phyloP scores from a whole-genome alignment of 495 filamentous ascomycete genomes.

The Penicillium silybi region DNA sequence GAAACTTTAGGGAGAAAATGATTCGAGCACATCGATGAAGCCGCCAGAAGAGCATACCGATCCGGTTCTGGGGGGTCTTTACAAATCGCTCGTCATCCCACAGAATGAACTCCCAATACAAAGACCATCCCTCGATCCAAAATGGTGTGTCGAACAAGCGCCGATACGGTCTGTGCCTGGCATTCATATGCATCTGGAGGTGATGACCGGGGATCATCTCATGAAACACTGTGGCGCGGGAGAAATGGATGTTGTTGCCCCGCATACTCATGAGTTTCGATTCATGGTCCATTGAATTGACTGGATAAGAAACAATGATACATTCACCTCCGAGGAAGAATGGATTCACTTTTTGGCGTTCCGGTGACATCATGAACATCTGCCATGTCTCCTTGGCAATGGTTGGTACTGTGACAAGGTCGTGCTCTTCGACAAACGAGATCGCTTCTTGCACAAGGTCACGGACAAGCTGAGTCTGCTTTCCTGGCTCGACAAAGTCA shows the following conservation, averaged over 20 bases:
- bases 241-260: constrained; percentile 50
- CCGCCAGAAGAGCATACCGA: constrained; percentile 48
- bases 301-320: constrained; percentile 51
- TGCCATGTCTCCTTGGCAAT: constrained; percentile 46
- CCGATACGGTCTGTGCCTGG: constrained; percentile 42
- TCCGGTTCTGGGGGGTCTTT: constrained; percentile 39
- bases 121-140: constrained; percentile 51
- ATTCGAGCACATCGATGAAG: constrained; percentile 53
- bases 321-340: constrained; percentile 50
- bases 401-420: constrained; percentile 47
- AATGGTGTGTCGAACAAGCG: constrained; percentile 48
- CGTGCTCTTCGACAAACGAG: constrained; percentile 28
- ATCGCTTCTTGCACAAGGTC: constrained; percentile 18
- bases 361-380: constrained; percentile 51
- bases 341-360: constrained; percentile 44
- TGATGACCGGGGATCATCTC: constrained; percentile 55
- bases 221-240: constrained; percentile 50
- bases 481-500: constrained; percentile 43
- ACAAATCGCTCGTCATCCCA: constrained; percentile 40
- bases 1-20: constrained; percentile 48
- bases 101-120: constrained; percentile 49
- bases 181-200: constrained; percentile 42
- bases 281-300: constrained; percentile 42
- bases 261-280: constrained; percentile 51
- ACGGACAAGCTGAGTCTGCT: constrained; percentile 45